Base-by-base conservation (phyloP, 805 yeast genomes). In the Metschnikowia rubicola region DNA sequence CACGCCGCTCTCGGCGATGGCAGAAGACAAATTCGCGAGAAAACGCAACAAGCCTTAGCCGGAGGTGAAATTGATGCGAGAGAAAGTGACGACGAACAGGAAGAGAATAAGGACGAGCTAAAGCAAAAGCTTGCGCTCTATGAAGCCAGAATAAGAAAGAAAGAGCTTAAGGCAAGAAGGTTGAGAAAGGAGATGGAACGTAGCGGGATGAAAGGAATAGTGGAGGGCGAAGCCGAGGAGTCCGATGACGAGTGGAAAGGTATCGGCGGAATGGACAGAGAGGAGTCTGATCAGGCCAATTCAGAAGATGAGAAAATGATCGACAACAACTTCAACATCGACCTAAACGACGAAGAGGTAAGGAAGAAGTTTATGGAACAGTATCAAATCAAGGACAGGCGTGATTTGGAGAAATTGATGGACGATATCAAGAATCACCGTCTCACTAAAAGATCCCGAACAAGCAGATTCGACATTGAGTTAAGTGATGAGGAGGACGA, bases 191-290 rank as follows among this genome's bases (percentile, higher is more conserved):
- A 81, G 51, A 64, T 84, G 71, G 85, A 78, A 51, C 68, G 76
- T 29, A 73, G 67, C 47, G 91, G 91, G 2, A 54, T 82, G 15
- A 74, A 74, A 44, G 72, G 78, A 26, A 75, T 88, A 44, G 71
- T 87, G 61, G 92, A 88, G 57, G 83, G 85, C 41, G 94, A 87
- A 69, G 96, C 96, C 37, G 90, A 80, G 55, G 96, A 88, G 68
- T 86, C 94, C 33, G 95, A 88, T 50, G 96, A 88, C 71, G 96
- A 88, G 68, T 88, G 89, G 87, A 78, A 78, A 41, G 95, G 94
- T 3, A 57, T 85, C 41, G 94, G 92, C 53, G 95, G 95, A 50
- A 70, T 60, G 6, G 91, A 85, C 55, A 86, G 83, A 3, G 84
- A 79, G 51, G 45, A 60, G 1, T 75, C 80, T 13, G 84, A 77